Conservation (phyloP, 2,329 filamentous ascomycete genomes). For the Fusarium agapanthi region DNA sequence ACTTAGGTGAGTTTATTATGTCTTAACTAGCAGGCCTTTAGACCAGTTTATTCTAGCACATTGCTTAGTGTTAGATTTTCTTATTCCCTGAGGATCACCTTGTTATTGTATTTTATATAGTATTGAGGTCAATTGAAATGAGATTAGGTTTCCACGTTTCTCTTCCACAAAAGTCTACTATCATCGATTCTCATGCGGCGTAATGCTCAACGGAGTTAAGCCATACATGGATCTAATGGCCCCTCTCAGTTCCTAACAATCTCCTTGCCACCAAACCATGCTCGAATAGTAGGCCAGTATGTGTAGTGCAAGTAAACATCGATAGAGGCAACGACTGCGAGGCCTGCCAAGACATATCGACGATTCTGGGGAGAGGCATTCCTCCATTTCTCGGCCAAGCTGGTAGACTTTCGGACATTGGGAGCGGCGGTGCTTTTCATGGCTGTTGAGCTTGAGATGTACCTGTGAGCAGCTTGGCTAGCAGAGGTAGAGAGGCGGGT, state of each 20-base stretch:
- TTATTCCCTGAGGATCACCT: too few species aligned
- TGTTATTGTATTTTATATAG: neutral
- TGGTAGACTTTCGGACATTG: neutral
- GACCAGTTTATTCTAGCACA: neutral
- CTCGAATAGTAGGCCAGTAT: slow-evolving; percentile 37
- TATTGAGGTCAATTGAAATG: neutral
- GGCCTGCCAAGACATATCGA: slow-evolving; percentile 37
- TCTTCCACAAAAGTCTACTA: neutral
- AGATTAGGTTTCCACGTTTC: neutral
- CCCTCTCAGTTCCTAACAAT: neutral
- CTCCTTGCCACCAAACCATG: slow-evolving; percentile 13
- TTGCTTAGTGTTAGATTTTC: neutral
- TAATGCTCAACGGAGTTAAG: neutral
- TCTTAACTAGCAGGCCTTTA: neutral
- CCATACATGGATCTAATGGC: too few species aligned
- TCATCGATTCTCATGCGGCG: neutral
- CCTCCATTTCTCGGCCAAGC: slow-evolving; percentile 38
- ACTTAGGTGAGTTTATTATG: neutral
- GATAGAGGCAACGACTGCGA: slow-evolving; percentile 23
- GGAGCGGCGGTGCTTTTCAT: slow-evolving; percentile 13
- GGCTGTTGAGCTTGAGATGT: slow-evolving; percentile 37
- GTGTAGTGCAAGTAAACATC: slow-evolving; percentile 43
- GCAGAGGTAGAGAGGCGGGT: slow-evolving; percentile 28
- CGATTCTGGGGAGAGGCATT: slow-evolving; percentile 42
- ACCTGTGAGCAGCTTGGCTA: slow-evolving; percentile 16